A percentile compares a stretch with the other conserved stretches of the same genome.
These are phyloP conservation scores for Fragaria ananassa DNA, from an alignment of 306 rosid species.

Conservation along the genomic window DNA sequence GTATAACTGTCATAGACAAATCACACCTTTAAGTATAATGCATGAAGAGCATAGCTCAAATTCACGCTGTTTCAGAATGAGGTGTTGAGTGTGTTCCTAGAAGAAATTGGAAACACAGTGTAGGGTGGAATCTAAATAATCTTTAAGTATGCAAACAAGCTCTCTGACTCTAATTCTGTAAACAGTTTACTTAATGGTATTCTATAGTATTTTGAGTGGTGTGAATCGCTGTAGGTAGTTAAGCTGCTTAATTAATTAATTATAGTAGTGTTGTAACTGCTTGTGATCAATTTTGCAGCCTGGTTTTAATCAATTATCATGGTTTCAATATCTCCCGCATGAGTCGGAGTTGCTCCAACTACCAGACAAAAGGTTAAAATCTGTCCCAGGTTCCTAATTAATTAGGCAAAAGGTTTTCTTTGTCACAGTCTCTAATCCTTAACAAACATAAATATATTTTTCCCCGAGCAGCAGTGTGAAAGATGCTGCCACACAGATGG, in stretches of 20 bases:
- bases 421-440: constrained; percentile 16
- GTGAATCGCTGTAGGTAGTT: background rate
- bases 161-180: background rate
- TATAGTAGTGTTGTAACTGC: background rate
- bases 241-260: background rate
- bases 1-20: background rate
- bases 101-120: background rate
- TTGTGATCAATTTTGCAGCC: constrained; percentile 51
- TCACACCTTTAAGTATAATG: background rate
- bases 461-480: constrained; percentile 48
- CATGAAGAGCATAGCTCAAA: no score
- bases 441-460: constrained; percentile 14
- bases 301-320: constrained; percentile 78
- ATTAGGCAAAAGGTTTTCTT: background rate
- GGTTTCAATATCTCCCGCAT: constrained; percentile 53
- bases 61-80: no score
- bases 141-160: background rate
- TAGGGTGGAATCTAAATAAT: background rate
- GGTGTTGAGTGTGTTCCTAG: no score
- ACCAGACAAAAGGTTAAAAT: constrained; percentile 72
- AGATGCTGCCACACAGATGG: constrained; percentile 78
- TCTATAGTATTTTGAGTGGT: background rate
- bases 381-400: background rate
- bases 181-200: background rate
- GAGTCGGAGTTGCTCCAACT: constrained; percentile 73